A percentile compares a stretch with the other conserved stretches of the same genome.
These are phyloP conservation scores for Fagus crenata DNA, from an alignment of 306 rosid genomes.

Conservation along the genomic window DNA sequence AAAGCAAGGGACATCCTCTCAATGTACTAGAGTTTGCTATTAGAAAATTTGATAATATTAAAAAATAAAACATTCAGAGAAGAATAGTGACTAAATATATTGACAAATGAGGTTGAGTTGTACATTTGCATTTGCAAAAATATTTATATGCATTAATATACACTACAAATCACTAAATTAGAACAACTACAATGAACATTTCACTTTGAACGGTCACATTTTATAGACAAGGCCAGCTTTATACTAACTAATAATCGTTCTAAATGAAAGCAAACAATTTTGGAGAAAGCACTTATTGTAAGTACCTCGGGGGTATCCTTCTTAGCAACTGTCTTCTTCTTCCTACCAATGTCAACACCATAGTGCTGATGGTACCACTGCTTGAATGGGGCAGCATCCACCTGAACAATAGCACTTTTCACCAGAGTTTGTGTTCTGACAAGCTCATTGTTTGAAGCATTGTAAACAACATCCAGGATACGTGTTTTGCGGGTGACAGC, in stretches of 20 bases:
- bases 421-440: conserved; percentile 50
- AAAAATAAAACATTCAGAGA: background rate
- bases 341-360: conserved; percentile 43
- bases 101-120: too few relatives aligned
- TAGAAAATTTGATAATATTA: background rate
- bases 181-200: background rate
- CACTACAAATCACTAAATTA: background rate
- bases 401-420: conserved; percentile 45
- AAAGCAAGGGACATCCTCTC: background rate
- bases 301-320: conserved; percentile 44
- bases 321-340: conserved; percentile 43
- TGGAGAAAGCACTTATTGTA: background rate
- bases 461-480: conserved; percentile 46
- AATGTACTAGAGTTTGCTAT: background rate
- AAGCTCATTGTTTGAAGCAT: conserved; percentile 52
- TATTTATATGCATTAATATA: background rate
- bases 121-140: background rate
- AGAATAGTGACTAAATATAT: background rate
- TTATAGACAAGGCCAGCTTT: background rate
- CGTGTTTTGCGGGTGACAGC: conserved; percentile 45
- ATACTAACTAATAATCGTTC: background rate
- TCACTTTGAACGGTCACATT: background rate
- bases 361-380: conserved; percentile 51
- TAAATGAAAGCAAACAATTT: background rate
- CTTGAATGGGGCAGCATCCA: conserved; percentile 52